Conservation (phyloP, 2,329 filamentous ascomycete genomes). For the Fusarium redolens region DNA sequence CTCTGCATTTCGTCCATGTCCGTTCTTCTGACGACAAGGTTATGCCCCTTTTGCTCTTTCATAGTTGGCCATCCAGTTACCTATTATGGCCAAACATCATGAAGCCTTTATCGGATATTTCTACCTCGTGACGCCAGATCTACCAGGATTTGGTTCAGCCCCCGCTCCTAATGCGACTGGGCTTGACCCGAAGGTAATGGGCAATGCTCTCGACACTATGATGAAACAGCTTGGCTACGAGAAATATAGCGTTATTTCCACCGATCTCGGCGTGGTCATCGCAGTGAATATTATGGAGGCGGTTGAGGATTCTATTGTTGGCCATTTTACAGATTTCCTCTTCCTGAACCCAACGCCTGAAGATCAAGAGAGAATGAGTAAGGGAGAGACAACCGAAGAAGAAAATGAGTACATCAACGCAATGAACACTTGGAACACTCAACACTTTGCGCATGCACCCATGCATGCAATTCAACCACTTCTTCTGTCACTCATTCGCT, state of each 20-base stretch:
- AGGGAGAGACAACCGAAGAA: neutral
- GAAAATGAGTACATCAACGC: neutral
- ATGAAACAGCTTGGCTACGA: conserved; percentile 56
- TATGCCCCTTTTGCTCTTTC: conserved; percentile 55
- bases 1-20: conserved; percentile 30
- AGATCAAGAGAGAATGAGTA: neutral
- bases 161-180: conserved; percentile 39
- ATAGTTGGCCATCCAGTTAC: conserved; percentile 58
- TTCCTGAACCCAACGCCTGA: neutral
- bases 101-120: conserved; percentile 50
- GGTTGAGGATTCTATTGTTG: neutral
- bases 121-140: conserved; percentile 59
- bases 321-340: conserved; percentile 9
- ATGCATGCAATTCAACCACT: conserved; percentile 3
- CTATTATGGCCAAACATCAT: conserved; percentile 53
- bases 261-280: conserved; percentile 43
- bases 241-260: conserved; percentile 45
- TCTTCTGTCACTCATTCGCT: neutral
- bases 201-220: conserved; percentile 49
- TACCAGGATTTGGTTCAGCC: conserved; percentile 58
- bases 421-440: conserved; percentile 4
- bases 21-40: conserved; percentile 38
- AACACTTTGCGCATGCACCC: conserved; percentile 1
- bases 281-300: neutral
- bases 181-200: conserved; percentile 47